Evolutionary conservation across 352 stramenopile genomes (phyloP).

Genomic region (Globisporangium rhizosaccharum): DNA sequence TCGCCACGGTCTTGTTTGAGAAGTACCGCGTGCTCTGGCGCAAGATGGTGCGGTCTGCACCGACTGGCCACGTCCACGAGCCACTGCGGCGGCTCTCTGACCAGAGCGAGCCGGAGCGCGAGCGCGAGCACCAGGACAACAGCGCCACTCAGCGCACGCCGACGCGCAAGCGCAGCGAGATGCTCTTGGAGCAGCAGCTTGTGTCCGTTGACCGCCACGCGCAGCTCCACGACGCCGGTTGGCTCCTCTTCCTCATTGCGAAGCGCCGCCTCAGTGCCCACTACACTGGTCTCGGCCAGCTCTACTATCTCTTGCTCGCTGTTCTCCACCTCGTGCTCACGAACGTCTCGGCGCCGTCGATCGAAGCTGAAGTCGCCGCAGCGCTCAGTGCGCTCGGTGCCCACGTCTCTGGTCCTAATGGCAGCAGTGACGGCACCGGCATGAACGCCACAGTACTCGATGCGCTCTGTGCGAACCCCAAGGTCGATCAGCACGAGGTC

Average conservation of each 20-base stretch:
- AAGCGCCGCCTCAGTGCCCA: constrained; percentile 35
- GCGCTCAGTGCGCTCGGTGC: constrained; percentile 67
- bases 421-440: neutral
- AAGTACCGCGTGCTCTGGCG: constrained; percentile 73
- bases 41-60: constrained; percentile 17
- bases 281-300: constrained; percentile 55
- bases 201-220: constrained; percentile 15
- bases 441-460: constrained; percentile 34
- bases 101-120: constrained; percentile 7
- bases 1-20: constrained; percentile 66
- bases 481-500: constrained; percentile 42
- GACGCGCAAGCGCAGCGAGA: constrained; percentile 13
- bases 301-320: constrained; percentile 74
- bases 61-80: constrained; percentile 9
- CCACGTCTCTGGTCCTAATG: neutral
- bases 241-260: constrained; percentile 68
- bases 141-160: constrained; percentile 3
- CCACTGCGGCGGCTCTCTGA: neutral
- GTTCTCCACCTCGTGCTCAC: constrained; percentile 66
- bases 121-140: constrained; percentile 19
- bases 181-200: constrained; percentile 7
- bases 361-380: constrained; percentile 76
- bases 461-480: constrained; percentile 38
- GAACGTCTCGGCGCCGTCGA: constrained; percentile 29
- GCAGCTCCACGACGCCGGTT: constrained; percentile 59